phyloP scores from a whole-genome alignment of 495 filamentous ascomycete species.

The Tuber calosporum region DNA sequence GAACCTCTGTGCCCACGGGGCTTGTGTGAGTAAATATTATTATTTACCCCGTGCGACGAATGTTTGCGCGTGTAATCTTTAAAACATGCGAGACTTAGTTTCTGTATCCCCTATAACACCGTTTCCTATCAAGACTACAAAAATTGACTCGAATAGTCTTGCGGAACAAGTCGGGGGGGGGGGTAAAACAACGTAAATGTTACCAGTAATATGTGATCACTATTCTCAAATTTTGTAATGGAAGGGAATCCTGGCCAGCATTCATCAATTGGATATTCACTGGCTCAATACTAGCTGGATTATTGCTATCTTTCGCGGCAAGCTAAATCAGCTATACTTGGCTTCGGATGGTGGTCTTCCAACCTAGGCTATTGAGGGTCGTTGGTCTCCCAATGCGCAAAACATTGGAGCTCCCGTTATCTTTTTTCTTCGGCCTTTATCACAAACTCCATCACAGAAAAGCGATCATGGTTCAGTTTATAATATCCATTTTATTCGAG shows the following conservation, averaged over 20 bases:
- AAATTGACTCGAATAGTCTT: background rate
- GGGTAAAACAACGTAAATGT: background rate
- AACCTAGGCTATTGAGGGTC: background rate
- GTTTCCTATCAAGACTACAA: background rate
- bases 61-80: background rate
- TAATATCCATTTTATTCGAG: background rate
- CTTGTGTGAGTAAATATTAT: background rate
- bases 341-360: background rate
- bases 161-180: background rate
- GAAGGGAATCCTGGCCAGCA: background rate
- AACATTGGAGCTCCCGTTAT: background rate
- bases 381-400: background rate
- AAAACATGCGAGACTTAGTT: background rate
- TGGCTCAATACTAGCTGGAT: background rate
- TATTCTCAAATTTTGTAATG: background rate
- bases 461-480: background rate
- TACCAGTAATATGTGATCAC: background rate
- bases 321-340: background rate
- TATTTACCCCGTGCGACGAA: background rate
- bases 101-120: background rate
- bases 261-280: background rate
- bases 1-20: background rate
- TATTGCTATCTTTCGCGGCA: background rate
- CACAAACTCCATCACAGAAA: background rate
- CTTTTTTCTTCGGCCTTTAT: background rate